Conservation (phyloP, 2,329 filamentous ascomycete species). For the Aspergillus sp. region DNA sequence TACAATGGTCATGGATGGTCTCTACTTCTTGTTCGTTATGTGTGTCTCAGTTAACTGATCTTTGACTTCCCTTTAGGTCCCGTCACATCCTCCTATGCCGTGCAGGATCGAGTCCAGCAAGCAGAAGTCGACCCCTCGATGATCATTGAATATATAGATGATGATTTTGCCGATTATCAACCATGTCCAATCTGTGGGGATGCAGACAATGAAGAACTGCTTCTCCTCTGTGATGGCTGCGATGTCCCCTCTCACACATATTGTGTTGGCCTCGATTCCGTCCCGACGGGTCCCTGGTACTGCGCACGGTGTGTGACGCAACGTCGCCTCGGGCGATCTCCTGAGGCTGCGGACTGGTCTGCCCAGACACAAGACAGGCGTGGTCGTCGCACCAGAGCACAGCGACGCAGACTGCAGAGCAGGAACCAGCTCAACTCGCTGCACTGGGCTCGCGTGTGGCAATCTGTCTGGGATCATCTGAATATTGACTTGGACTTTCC, state of each 20-base stretch:
- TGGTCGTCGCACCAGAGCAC: constrained; percentile 51
- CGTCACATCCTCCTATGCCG: constrained; percentile 60
- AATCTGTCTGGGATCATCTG: constrained; percentile 78
- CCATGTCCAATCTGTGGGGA: constrained; percentile 85
- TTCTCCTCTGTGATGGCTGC: constrained; percentile 90
- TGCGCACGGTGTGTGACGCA: constrained; percentile 75
- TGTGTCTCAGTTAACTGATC: constrained; percentile 2
- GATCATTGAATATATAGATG: constrained; percentile 66
- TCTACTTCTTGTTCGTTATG: constrained; percentile 2
- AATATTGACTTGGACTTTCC: constrained; percentile 83
- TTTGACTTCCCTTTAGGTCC: constrained; percentile 45
- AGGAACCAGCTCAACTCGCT: constrained; percentile 49
- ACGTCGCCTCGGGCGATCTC: constrained; percentile 42
- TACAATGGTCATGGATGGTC: constrained; percentile 3
- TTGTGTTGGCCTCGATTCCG: constrained; percentile 77
- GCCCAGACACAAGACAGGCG: constrained; percentile 45
- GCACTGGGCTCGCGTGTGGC: constrained; percentile 80
- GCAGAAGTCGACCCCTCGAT: constrained; percentile 78
- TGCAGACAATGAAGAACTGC: constrained; percentile 76
- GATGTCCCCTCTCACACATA: constrained; percentile 88
- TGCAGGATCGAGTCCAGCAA: constrained; percentile 65
- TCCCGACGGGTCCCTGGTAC: constrained; percentile 82
- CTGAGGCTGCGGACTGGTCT: constrained; percentile 36
- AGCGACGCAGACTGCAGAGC: constrained; percentile 45
- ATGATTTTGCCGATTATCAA: constrained; percentile 63